Evolutionary conservation across 192 early-diverging fungal species (phyloP).

Genomic region (Coemansia reversa): DNA sequence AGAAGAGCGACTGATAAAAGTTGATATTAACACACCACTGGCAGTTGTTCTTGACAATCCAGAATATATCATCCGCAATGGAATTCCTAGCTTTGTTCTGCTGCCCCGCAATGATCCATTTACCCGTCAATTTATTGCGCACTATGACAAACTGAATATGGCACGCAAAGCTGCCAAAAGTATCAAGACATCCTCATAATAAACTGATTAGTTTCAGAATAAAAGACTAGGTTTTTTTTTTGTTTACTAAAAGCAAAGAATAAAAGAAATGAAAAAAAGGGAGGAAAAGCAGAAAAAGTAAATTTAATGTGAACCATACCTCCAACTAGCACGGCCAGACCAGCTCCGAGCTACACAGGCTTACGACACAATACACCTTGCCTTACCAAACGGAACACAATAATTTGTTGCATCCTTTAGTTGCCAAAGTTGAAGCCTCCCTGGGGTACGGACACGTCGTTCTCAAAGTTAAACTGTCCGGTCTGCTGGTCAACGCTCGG

Average conservation of each 20-base stretch:
- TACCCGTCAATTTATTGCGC: slow-evolving; percentile 61
- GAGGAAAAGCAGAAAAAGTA: too few relatives aligned
- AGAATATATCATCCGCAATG: slow-evolving; percentile 77
- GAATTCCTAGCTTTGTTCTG: slow-evolving; percentile 83
- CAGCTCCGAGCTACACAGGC: too few relatives aligned
- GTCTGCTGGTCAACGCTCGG: slow-evolving; percentile 73
- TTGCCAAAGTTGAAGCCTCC: slow-evolving; percentile 81
- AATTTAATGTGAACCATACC: too few relatives aligned
- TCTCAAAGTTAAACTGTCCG: slow-evolving; percentile 78
- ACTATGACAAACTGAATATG: slow-evolving; percentile 58
- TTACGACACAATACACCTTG: background rate
- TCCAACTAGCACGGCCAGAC: too few relatives aligned
- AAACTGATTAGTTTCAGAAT: too few relatives aligned
- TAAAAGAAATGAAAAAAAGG: too few relatives aligned
- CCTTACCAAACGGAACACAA: slow-evolving; percentile 6
- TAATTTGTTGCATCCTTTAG: slow-evolving; percentile 5
- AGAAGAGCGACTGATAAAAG: slow-evolving; percentile 65
- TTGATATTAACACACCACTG: slow-evolving; percentile 63
- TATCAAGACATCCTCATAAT: background rate
- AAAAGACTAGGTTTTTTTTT: too few relatives aligned
- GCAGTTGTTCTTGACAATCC: slow-evolving; percentile 61
- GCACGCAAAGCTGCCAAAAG: slow-evolving; percentile 23
- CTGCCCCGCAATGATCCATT: slow-evolving; percentile 67
- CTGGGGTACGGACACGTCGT: slow-evolving; percentile 66
- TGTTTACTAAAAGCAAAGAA: too few relatives aligned